Evolutionary conservation across 352 stramenopile genomes (phyloP), one percentile per base, ranked within the genome.

Genomic region (Sclerospora graminicola): DNA sequence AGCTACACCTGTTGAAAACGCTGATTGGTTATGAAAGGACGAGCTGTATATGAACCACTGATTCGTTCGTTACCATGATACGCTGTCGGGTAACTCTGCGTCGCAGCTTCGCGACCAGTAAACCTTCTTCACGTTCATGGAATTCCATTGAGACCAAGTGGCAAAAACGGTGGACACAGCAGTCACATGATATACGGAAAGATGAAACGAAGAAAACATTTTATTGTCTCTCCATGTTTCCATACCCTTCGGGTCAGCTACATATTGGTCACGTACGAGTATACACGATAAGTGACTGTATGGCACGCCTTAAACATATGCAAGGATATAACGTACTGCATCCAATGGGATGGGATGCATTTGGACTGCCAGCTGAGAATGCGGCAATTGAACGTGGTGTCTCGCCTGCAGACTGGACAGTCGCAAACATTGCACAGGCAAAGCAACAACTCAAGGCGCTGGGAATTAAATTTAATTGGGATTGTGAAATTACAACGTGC

Each of bases 261-360:
- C 97, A 99, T 64, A 97, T 99, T 14, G 97, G 97, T 33, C 97
- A 99, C 75, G 95, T 98, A 23, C 95, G 97, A 57, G 97, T 98
- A 48, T 99, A 99, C 71, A 98, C 86, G 52, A 98, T 98, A 44
- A 98, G 94, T 32, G 97, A 99, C 68, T 94, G 96, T 38, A 96
- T 99, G 71, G 70, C 95, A 15, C 87, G 97, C 0, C 95, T 98
- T 48, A 98, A 95, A 69, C 77, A 93, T 28, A 98, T 99, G 95
- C 90, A 96, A 33, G 93, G 89, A 18, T 96, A 90, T 56, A 80
- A 98, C 55, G 82, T 99, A 37, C 60, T 99, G 29, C 96, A 99
- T 60, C 96, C 97, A 0, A 99, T 99, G 75, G 97, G 97, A 23
- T 99, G 95, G 95, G 97, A 99, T 67, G 95, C 95, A 13, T 99